Evolutionary conservation across 2,329 filamentous ascomycete genomes (phyloP).

Genomic region (Sarocladiaceae sp.): DNA sequence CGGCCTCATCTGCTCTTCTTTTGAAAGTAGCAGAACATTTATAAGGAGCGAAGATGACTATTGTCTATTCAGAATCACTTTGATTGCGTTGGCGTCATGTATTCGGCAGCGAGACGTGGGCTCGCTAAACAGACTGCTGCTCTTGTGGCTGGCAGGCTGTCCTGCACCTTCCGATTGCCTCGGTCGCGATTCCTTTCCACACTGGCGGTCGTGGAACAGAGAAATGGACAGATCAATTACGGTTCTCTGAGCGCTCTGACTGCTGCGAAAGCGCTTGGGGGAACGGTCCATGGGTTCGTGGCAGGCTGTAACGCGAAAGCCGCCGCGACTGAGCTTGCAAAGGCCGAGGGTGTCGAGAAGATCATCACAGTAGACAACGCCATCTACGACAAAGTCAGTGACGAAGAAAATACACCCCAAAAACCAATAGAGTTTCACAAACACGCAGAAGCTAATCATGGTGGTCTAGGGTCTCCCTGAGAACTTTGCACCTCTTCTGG

Average conservation of each 20-base stretch:
- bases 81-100: too few relatives aligned
- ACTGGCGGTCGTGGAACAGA: conserved; percentile 87
- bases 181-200: too few relatives aligned
- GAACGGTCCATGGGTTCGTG: conserved; percentile 79
- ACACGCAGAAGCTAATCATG: conserved; percentile 6
- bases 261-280: conserved; percentile 82
- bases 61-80: too few relatives aligned
- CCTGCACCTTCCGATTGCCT: too few relatives aligned
- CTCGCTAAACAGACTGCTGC: too few relatives aligned
- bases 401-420: background rate
- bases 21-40: too few relatives aligned
- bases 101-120: too few relatives aligned
- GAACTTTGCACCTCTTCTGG: conserved; percentile 87
- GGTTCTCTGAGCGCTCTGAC: conserved; percentile 82
- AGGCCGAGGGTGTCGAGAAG: conserved; percentile 88
- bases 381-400: conserved; percentile 80
- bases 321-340: conserved; percentile 79
- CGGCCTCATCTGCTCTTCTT: too few relatives aligned
- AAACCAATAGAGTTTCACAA: too few relatives aligned
- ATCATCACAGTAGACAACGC: conserved; percentile 83
- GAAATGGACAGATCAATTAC: conserved; percentile 78
- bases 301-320: conserved; percentile 74
- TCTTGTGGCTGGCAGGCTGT: too few relatives aligned
- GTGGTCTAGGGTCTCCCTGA: conserved; percentile 69
- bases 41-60: too few relatives aligned